A percentile compares a stretch with the other conserved stretches of the same genome.
These are phyloP conservation scores for Angomonas ambiguus DNA, from an alignment of 208 protist species.

Conservation along the genomic window DNA sequence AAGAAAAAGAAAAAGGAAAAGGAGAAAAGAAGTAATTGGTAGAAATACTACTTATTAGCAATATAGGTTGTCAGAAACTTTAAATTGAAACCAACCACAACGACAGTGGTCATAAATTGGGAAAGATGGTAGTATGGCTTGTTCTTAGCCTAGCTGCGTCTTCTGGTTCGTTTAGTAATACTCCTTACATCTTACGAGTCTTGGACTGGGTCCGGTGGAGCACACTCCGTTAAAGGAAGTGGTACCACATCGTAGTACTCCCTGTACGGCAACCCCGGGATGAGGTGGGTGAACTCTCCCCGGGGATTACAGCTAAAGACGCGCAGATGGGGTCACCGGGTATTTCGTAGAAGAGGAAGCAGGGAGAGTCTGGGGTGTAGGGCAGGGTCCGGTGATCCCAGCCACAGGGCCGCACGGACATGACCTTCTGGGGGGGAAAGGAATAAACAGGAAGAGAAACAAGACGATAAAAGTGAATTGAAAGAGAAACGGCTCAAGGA, in stretches of 20 bases:
- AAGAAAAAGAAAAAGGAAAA: background rate
- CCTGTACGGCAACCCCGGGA: constrained; percentile 73
- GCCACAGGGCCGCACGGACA: constrained; percentile 16
- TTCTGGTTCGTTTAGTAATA: background rate
- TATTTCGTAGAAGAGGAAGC: constrained; percentile 77
- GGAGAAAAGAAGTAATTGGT: background rate
- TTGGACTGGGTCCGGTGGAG: constrained; percentile 31
- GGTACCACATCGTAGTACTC: constrained; percentile 32
- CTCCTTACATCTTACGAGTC: background rate
- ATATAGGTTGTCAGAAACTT: background rate
- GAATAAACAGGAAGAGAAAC: background rate
- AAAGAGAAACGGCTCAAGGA: background rate
- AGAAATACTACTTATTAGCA: background rate
- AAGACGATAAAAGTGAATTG: constrained; percentile 6
- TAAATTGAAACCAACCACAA: no score
- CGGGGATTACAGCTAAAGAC: constrained; percentile 65
- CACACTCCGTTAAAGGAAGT: constrained; percentile 40
- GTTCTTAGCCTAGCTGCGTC: background rate
- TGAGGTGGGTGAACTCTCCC: constrained; percentile 61
- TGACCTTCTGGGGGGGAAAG: background rate
- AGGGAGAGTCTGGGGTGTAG: constrained; percentile 51
- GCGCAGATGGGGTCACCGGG: constrained; percentile 58
- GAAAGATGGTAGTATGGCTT: no score
- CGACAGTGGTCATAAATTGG: no score
- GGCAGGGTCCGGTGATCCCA: constrained; percentile 74